Percentiles rank a stretch among this genome's conserved stretches.
Conservation (phyloP, 352 stramenopile species). For the Globisporangium paddicum region DNA sequence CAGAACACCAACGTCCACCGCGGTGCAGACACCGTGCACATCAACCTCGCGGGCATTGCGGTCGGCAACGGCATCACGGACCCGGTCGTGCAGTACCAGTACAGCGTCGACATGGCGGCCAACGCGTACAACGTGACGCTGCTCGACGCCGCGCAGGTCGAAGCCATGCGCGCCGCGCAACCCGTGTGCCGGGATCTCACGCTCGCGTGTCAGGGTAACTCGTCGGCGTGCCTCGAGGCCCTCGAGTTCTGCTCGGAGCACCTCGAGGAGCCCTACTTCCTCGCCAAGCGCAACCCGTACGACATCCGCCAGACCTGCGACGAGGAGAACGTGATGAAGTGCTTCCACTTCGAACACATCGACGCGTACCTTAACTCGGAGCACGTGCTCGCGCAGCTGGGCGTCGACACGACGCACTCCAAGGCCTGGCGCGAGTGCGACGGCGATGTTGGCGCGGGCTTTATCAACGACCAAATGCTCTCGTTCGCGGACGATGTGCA, state of each 20-base stretch:
- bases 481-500: conserved; percentile 88
- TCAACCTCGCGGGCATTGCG: conserved; percentile 49
- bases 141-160: conserved; percentile 31
- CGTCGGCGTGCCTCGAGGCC: conserved; percentile 33
- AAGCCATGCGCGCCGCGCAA: conserved; percentile 47
- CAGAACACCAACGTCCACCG: conserved; percentile 15
- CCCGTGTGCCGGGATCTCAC: conserved; percentile 56
- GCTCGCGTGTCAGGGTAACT: conserved; percentile 42
- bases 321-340: conserved; percentile 51
- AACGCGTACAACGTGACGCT: conserved; percentile 75
- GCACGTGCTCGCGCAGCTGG: conserved; percentile 24
- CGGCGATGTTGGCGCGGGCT: conserved; percentile 88
- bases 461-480: conserved; percentile 93
- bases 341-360: conserved; percentile 68
- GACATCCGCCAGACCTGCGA: conserved; percentile 61
- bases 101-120: conserved; percentile 63
- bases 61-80: conserved; percentile 81
- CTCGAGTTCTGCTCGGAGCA: conserved; percentile 53
- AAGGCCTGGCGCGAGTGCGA: conserved; percentile 91
- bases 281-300: conserved; percentile 60
- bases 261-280: conserved; percentile 44
- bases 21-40: conserved; percentile 8
- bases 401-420: conserved; percentile 38
- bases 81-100: conserved; percentile 54
- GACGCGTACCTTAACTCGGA: conserved; percentile 68